Evolutionary conservation across 495 filamentous ascomycete species (phyloP).

Genomic region (Oidiodendron maius): DNA sequence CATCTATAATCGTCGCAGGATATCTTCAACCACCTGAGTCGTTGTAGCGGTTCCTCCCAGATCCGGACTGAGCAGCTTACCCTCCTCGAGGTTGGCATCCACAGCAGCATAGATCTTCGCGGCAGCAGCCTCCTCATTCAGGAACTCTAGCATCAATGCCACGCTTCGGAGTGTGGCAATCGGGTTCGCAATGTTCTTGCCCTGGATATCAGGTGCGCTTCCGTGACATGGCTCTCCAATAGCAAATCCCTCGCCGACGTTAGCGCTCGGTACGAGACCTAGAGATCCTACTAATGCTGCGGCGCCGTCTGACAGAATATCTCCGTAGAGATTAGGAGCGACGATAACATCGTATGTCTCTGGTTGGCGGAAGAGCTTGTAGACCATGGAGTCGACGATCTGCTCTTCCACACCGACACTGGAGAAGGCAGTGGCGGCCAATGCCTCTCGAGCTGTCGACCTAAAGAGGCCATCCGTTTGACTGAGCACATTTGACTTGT

Average conservation of each 20-base stretch:
- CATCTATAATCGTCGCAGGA: constrained; percentile 73
- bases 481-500: constrained; percentile 95
- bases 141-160: constrained; percentile 93
- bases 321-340: constrained; percentile 95
- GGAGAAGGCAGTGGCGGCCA: constrained; percentile 55
- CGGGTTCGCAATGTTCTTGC: constrained; percentile 87
- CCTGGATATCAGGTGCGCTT: constrained; percentile 91
- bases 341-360: constrained; percentile 95
- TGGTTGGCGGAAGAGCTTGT: constrained; percentile 97
- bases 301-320: constrained; percentile 92
- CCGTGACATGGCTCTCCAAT: constrained; percentile 99
- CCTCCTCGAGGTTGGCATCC: constrained; percentile 85
- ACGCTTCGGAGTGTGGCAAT: constrained; percentile 90
- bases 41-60: constrained; percentile 86
- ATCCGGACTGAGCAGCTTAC: constrained; percentile 77
- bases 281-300: constrained; percentile 92
- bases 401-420: constrained; percentile 82
- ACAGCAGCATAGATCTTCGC: constrained; percentile 86
- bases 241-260: constrained; percentile 90
- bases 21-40: constrained; percentile 82
- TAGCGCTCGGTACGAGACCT: constrained; percentile 91
- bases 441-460: constrained; percentile 64
- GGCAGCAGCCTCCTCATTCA: constrained; percentile 78
- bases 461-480: constrained; percentile 98
- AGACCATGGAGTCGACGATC: constrained; percentile 98